Evolutionary conservation across 1,139 yeast species (phyloP).

Genomic region (Scheffersomyces stambukii): DNA sequence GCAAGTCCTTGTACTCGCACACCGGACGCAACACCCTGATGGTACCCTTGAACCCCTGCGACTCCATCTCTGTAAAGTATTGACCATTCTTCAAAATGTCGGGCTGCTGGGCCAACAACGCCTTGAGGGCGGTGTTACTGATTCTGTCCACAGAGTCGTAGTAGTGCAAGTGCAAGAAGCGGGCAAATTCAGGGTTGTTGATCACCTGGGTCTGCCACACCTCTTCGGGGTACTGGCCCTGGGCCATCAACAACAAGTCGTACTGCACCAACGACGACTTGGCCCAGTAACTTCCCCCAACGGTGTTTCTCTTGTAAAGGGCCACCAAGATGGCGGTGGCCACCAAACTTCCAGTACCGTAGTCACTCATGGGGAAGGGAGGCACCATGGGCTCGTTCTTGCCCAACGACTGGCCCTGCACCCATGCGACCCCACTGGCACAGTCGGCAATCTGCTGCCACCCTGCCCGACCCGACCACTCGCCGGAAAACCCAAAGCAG

Average conservation of each 20-base stretch:
- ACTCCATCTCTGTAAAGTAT: slow-evolving; percentile 17
- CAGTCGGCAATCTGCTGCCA: slow-evolving; percentile 36
- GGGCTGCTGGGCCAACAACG: slow-evolving; percentile 18
- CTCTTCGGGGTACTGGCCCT: slow-evolving; percentile 19
- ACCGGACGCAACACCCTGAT: slow-evolving; percentile 26
- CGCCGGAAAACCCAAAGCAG: slow-evolving; percentile 28
- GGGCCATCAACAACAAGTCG: slow-evolving; percentile 24
- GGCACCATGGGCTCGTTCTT: slow-evolving; percentile 28
- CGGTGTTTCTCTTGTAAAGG: slow-evolving; percentile 19
- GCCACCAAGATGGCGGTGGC: slow-evolving; percentile 26
- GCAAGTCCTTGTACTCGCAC: slow-evolving; percentile 16
- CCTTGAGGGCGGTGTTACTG: slow-evolving; percentile 20
- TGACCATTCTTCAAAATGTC: slow-evolving; percentile 13
- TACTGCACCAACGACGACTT: slow-evolving; percentile 27
- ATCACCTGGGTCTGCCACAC: slow-evolving; percentile 15
- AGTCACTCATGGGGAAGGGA: slow-evolving; percentile 32
- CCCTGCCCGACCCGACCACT: slow-evolving; percentile 26
- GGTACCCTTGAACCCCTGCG: slow-evolving; percentile 21
- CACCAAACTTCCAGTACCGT: slow-evolving; percentile 30
- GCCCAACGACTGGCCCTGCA: slow-evolving; percentile 26
- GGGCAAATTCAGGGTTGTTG: slow-evolving; percentile 8
- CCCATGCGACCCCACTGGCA: slow-evolving; percentile 28
- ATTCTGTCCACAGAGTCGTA: slow-evolving; percentile 27
- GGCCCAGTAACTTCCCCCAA: slow-evolving; percentile 29
- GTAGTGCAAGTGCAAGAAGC: slow-evolving; percentile 17